phyloP scores from a whole-genome alignment of 352 stramenopile species.

The Phytophthora gonapodyides region DNA sequence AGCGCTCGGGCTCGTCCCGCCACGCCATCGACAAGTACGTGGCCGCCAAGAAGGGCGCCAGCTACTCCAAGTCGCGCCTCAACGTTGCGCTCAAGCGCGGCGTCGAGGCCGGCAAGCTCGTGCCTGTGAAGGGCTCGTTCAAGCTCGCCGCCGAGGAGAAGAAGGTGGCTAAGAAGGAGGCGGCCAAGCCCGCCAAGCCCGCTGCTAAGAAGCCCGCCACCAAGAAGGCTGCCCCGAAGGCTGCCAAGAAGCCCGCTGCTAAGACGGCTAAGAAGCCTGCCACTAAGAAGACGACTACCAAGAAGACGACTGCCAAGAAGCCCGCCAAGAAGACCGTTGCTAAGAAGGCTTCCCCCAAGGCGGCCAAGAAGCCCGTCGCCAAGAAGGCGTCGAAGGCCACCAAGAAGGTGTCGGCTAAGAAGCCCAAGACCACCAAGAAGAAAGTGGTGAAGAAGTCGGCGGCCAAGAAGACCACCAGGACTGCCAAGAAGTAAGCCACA shows the following conservation, averaged over 20 bases:
- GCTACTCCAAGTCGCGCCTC: constrained; percentile 79
- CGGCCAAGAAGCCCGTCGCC: constrained; percentile 46
- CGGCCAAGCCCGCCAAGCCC: constrained; percentile 47
- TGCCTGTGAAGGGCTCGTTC: constrained; percentile 94
- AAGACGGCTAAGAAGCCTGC: constrained; percentile 35
- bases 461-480: constrained; percentile 56
- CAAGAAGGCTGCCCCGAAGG: constrained; percentile 45
- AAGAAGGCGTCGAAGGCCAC: constrained; percentile 41
- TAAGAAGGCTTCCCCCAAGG: constrained; percentile 45
- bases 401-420: constrained; percentile 29
- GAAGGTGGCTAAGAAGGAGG: constrained; percentile 58
- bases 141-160: constrained; percentile 93
- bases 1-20: constrained; percentile 90
- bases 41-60: constrained; percentile 80
- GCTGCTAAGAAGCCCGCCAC: constrained; percentile 41
- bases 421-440: constrained; percentile 53
- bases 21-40: constrained; percentile 96
- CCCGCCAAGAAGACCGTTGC: constrained; percentile 37
- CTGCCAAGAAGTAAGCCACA: constrained; percentile 45
- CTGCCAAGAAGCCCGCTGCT: constrained; percentile 17
- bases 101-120: constrained; percentile 88
- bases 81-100: constrained; percentile 92
- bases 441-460: constrained; percentile 74
- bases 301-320: constrained; percentile 31
- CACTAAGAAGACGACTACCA: constrained; percentile 41